Evolutionary conservation across 2,329 filamentous ascomycete species (phyloP).

Genomic region (Lecanoromycetidae sp.): DNA sequence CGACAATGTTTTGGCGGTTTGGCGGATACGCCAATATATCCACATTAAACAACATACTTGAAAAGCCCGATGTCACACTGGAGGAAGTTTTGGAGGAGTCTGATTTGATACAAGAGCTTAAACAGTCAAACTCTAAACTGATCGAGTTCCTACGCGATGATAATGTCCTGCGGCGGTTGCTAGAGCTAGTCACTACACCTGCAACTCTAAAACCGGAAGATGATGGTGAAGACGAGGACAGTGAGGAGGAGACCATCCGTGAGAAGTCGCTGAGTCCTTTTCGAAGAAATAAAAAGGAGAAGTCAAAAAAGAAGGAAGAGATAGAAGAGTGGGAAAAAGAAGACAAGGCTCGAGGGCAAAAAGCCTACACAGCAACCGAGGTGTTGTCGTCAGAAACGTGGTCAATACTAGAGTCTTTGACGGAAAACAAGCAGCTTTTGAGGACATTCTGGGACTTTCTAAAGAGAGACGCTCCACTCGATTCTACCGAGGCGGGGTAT

Average conservation of each 20-base stretch:
- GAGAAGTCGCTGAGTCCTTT: conserved; percentile 18
- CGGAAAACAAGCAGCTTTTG: conserved; percentile 69
- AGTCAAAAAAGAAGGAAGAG: conserved; percentile 24
- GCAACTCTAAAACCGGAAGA: conserved; percentile 40
- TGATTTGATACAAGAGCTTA: conserved; percentile 92
- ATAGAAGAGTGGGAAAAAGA: conserved; percentile 51
- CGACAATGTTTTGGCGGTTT: conserved; percentile 99
- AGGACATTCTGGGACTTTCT: conserved; percentile 86
- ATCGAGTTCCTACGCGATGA: conserved; percentile 92
- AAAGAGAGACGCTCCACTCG: conserved; percentile 68
- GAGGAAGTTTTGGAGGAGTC: conserved; percentile 94
- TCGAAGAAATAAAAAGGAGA: conserved; percentile 30
- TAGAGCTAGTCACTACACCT: conserved; percentile 84
- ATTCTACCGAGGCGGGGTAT: conserved; percentile 89
- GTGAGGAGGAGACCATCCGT: conserved; percentile 29
- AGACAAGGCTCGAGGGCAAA: conserved; percentile 85
- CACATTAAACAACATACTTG: conserved; percentile 89
- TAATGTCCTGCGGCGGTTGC: conserved; percentile 66
- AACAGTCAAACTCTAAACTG: conserved; percentile 94
- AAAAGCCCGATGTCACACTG: conserved; percentile 85
- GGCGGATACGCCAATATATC: conserved; percentile 97
- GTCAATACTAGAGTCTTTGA: conserved; percentile 87
- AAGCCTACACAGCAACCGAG: conserved; percentile 87
- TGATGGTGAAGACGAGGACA: conserved; percentile 39
- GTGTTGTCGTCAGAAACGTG: conserved; percentile 91